Evolutionary conservation across 805 yeast species (phyloP), one percentile per base, ranked within the genome.

Genomic region (Suhomyces pyralidae): DNA sequence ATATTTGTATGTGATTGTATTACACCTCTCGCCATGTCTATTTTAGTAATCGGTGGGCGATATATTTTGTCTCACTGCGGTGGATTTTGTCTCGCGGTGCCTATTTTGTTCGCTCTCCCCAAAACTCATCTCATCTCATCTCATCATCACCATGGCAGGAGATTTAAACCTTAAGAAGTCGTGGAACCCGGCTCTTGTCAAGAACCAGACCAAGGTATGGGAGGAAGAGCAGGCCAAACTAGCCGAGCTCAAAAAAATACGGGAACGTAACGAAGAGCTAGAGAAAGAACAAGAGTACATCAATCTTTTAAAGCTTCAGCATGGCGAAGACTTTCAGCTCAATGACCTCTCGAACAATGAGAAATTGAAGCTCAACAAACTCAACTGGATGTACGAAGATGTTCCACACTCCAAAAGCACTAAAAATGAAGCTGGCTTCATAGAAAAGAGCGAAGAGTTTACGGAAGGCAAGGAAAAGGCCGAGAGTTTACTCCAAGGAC

Each of bases 81-180:
- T 22, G 22, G 6, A 3, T 22, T 22, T 22, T 22, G 25, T 22
- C 25, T 22, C 25, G 25, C 25, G 7, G 25, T 22, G 25, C 32
- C 8, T 32, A 32, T 17, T 38, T 38, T 38, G 24, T 14, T 38
- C 24, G 20, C 20, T 38, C 42, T n/a, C 42, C 24, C 7, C 20
- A 38, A n/a, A 9, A 9, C 5, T 38, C 20, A 36, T 15, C 4
- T 38, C 4, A 10, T 3, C 42, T 17, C 42, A 38, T 38, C 42
- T 17, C 42, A 15, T 15, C 40, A 9, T 36, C 40, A 36, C 24
- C 15, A 74, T 74, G 66, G 88, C 91, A 1, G 89, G 91, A 5
- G 97, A 92, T 67, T 77, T 93, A 56, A 93, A 93, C 66, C 69
- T 92, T 51, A 88, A 93, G 72, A 93, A 93, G 67, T 93, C 98